Percentiles rank a stretch among this genome's conserved stretches.
Conservation (phyloP, 768 basidiomycete species). For the Lentinula guzmanii region DNA sequence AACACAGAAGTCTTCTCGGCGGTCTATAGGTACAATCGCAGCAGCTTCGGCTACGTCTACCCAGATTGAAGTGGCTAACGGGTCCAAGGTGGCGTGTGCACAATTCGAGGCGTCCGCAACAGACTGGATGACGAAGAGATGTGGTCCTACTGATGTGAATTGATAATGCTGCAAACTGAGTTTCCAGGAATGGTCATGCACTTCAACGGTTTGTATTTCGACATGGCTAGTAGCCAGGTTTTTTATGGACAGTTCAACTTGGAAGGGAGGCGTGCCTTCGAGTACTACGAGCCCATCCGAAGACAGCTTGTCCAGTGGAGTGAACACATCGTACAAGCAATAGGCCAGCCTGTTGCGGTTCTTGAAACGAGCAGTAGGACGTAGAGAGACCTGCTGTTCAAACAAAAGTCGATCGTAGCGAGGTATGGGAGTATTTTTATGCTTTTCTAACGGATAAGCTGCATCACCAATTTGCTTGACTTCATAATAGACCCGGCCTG, state of each 20-base stretch:
- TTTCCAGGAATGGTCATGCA: conserved; percentile 55
- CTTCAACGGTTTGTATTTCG: conserved; percentile 49
- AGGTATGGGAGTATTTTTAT: conserved; percentile 56
- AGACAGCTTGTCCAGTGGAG: conserved; percentile 43
- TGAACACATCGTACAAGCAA: conserved; percentile 68
- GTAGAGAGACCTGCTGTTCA: conserved; percentile 78
- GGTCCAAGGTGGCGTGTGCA: conserved; percentile 64
- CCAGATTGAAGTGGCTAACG: conserved; percentile 59
- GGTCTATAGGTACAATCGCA: conserved; percentile 79
- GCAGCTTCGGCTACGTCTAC: conserved; percentile 97
- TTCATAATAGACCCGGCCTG: conserved; percentile 85
- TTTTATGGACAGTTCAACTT: conserved; percentile 65
- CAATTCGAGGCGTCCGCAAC: conserved; percentile 81
- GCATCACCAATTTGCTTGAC: conserved; percentile 85
- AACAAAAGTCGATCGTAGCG: conserved; percentile 66
- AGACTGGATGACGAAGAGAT: conserved; percentile 72
- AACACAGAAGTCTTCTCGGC: conserved; percentile 78
- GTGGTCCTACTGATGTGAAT: conserved; percentile 76
- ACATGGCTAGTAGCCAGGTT: conserved; percentile 69
- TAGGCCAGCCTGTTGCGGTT: conserved; percentile 60
- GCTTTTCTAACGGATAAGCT: conserved; percentile 73
- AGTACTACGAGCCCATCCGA: conserved; percentile 62
- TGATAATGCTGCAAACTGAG: conserved; percentile 62
- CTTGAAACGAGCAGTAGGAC: conserved; percentile 79
- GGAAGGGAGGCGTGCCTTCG: conserved; percentile 85